Base-by-base conservation (phyloP, 2,329 filamentous ascomycete genomes). In the Fusarium duplospermum region DNA sequence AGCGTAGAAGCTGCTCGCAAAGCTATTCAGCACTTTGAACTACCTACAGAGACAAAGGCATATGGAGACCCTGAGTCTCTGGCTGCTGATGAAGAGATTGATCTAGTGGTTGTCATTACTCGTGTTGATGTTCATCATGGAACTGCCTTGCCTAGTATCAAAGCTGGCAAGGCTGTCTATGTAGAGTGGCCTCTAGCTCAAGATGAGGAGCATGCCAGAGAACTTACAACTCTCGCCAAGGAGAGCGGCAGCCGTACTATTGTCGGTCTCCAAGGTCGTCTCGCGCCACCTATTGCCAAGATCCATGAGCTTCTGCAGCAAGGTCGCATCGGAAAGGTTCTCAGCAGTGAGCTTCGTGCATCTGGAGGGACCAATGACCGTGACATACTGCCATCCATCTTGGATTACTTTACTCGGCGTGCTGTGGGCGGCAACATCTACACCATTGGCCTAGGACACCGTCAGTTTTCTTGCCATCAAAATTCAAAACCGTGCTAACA, bases 171-270 rank as follows among this genome's bases (percentile, higher is more conserved):
- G 77, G 75, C 81, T 0, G 83, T 88, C 0, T 92, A 83, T 66
- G 83, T 89, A 0, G 89, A 92, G 80, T 92, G 89, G 88, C 90
- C 89, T 7, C 81, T 91, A 0, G 87, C 87, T 0, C 80, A 86
- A 16, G 84, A 87, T 62, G 77, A 80, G 1, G 65, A 75, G 3
- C 80, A 84, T 1, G 87, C 84, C 0, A 73, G 77, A 18, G 84
- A 87, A 50, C 79, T 91, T 64, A 81, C 80, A 0, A 76, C 76
- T 0, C 66, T 83, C 1, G 85, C 82, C 0, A 75, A 68, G 4
- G 61, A 80, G 27, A 81, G 81, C 7, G 79, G 84, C 1, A 77
- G 78, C 4, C 80, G 79, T 35, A 86, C 83, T 3, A 78, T 89
- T 4, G 84, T 91, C 0, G 88, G 87, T 0, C 66, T 90, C 2